Percentiles rank a stretch among this genome's conserved stretches.
phyloP scores from a whole-genome alignment of 805 yeast species.

The Myxozyma melibiosi region DNA sequence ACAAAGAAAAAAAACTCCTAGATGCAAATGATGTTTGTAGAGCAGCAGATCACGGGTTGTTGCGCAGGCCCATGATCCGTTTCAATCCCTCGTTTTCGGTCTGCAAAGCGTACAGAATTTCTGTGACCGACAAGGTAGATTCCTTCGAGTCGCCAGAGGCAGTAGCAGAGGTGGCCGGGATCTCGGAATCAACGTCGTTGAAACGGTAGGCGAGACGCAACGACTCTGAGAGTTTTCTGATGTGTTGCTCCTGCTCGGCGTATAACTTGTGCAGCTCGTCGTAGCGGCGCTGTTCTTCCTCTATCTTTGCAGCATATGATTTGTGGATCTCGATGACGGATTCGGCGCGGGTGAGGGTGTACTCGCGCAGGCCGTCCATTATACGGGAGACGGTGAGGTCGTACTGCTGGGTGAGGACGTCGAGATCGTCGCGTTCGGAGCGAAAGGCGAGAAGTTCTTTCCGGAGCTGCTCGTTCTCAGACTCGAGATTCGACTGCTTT shows the following conservation, averaged over 20 bases:
- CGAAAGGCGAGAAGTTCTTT: slow-evolving; percentile 10
- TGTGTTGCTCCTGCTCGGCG: slow-evolving; percentile 16
- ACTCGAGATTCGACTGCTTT: not conserved
- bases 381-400: slow-evolving; percentile 27
- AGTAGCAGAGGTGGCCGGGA: not conserved
- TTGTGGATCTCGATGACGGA: slow-evolving; percentile 17
- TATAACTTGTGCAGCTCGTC: slow-evolving; percentile 8
- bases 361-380: slow-evolving; percentile 25
- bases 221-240: slow-evolving; percentile 13
- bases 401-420: slow-evolving; percentile 25
- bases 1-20: not conserved
- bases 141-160: not conserved
- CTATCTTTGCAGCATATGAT: slow-evolving; percentile 12
- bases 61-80: slow-evolving; percentile 1
- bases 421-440: slow-evolving; percentile 28
- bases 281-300: slow-evolving; percentile 20
- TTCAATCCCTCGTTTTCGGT: slow-evolving; percentile 20
- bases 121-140: not conserved
- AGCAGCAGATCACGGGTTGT: not conserved
- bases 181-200: not conserved
- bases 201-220: slow-evolving; percentile 15
- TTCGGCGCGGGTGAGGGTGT: slow-evolving; percentile 19
- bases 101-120: slow-evolving; percentile 14
- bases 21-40: not conserved
- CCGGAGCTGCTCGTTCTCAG: slow-evolving; percentile 21